Percentiles rank a stretch among this genome's conserved stretches.
phyloP scores from a whole-genome alignment of 1,284 basidiomycete species.

The Chalciporus sp. region DNA sequence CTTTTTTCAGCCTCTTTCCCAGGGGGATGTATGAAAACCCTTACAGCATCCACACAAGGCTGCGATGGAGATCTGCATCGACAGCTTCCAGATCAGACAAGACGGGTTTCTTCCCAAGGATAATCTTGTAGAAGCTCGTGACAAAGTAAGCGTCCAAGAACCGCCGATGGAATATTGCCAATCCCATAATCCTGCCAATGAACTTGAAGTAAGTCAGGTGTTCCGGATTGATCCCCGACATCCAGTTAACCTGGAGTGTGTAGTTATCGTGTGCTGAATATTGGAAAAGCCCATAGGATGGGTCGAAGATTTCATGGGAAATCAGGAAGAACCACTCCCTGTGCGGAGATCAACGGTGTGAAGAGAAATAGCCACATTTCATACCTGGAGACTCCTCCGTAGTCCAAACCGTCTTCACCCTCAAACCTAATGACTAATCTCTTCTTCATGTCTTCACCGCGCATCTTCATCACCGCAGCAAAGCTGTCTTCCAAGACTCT shows the following conservation, averaged over 20 bases:
- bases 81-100: slow-evolving; percentile 90
- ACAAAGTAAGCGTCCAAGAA: slow-evolving; percentile 99
- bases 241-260: slow-evolving; percentile 97
- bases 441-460: slow-evolving; percentile 94
- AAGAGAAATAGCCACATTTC: slow-evolving; percentile 22
- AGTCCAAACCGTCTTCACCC: slow-evolving; percentile 97
- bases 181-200: slow-evolving; percentile 91
- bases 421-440: slow-evolving; percentile 99
- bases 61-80: slow-evolving; percentile 89
- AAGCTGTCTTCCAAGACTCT: slow-evolving; percentile 98
- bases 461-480: slow-evolving; percentile 93
- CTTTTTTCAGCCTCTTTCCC: slow-evolving; percentile 6
- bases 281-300: slow-evolving; percentile 99
- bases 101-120: slow-evolving; percentile 84
- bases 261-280: slow-evolving; percentile 99
- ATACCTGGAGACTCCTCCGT: slow-evolving; percentile 93
- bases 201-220: slow-evolving; percentile 99
- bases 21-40: slow-evolving; percentile 33
- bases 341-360: slow-evolving; percentile 11
- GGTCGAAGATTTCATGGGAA: slow-evolving; percentile 98
- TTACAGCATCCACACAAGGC: slow-evolving; percentile 96
- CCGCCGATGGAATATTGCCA: slow-evolving; percentile 97
- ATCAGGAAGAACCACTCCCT: slow-evolving; percentile 99
- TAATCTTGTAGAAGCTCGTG: slow-evolving; percentile 99
- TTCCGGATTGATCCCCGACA: slow-evolving; percentile 97